Base-by-base conservation (phyloP, 2,329 filamentous ascomycete genomes). In the Fusarium sp. region DNA sequence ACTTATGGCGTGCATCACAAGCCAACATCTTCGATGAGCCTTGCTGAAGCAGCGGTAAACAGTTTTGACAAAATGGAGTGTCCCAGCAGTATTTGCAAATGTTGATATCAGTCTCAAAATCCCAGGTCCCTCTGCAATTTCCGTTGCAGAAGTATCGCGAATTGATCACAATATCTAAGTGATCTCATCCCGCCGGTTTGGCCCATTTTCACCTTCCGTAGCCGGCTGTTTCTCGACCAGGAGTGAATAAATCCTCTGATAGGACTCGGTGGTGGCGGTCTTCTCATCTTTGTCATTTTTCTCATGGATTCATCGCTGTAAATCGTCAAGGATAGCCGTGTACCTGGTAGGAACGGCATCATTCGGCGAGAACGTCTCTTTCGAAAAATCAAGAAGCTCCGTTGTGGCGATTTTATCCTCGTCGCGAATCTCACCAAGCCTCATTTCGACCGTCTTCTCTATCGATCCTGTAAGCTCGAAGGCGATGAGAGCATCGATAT, bases 241-340 rank as follows among this genome's bases (percentile, higher is more conserved):
- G 1, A 35, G 22, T 4, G 22, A 9, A 9, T 51, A 14, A 7
- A 51, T 4, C 31, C 48, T 35, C 0, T 51, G 7, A 3, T 51
- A 51, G 3, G 28, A 9, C 2, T 49, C 31, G 10, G 22, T 51
- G 9, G 15, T 18, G 4, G 31, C 6, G 15, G 11, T 1, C 7
- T 33, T 10, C 22, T 35, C 48, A 9, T 13, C 15, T 17, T 17
- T 8, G 5, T 14, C 48, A n/a, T 33, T 18, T 0, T 2, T 11
- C 15, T 3, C 11, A 0, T 18, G 5, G 0, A 35, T 35, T 10
- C 47, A 15, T 5, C 31, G 28, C 3, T 51, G 31, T 7, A 51
- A 18, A 28, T 35, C 47, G 4, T 35, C 28, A 7, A 51, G 31
- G 22, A 49, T 7, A 24, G 22, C 22, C 20, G 1, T 49, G 7